Percentiles rank a stretch among this genome's conserved stretches.
phyloP scores from a whole-genome alignment of 768 basidiomycete genomes.

The Scleroderma bovista region DNA sequence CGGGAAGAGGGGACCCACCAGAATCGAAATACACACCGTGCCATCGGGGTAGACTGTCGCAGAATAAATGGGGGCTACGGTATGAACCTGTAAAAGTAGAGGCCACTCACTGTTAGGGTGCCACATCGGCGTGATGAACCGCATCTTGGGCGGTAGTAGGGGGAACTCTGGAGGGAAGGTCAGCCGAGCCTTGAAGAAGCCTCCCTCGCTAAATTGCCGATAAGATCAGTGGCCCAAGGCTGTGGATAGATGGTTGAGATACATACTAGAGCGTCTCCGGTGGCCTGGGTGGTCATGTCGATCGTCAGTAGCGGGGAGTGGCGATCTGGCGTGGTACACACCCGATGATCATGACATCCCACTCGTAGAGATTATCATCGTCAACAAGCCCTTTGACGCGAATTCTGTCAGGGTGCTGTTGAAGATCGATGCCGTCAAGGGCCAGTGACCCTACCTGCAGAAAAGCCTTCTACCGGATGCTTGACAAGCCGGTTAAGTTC shows the following conservation, averaged over 20 bases:
- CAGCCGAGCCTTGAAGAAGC: conserved; percentile 88
- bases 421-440: conserved; percentile 24
- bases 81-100: neutral
- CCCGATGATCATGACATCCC: conserved; percentile 96
- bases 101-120: conserved; percentile 86
- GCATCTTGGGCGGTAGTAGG: conserved; percentile 90
- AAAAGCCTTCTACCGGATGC: conserved; percentile 93
- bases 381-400: conserved; percentile 75
- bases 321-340: conserved; percentile 33
- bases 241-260: neutral
- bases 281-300: conserved; percentile 46
- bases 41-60: conserved; percentile 85
- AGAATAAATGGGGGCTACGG: neutral
- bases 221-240: neutral
- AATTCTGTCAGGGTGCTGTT: conserved; percentile 30
- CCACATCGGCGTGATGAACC: conserved; percentile 92
- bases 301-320: conserved; percentile 12
- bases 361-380: conserved; percentile 91
- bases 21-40: conserved; percentile 91
- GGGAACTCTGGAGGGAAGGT: conserved; percentile 91
- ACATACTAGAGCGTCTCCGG: conserved; percentile 88
- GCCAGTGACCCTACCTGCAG: conserved; percentile 59
- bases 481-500: conserved; percentile 86
- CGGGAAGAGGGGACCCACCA: conserved; percentile 42
- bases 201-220: conserved; percentile 68